Evolutionary conservation across 768 basidiomycete genomes (phyloP).

Genomic region (Clavaria fumosa): DNA sequence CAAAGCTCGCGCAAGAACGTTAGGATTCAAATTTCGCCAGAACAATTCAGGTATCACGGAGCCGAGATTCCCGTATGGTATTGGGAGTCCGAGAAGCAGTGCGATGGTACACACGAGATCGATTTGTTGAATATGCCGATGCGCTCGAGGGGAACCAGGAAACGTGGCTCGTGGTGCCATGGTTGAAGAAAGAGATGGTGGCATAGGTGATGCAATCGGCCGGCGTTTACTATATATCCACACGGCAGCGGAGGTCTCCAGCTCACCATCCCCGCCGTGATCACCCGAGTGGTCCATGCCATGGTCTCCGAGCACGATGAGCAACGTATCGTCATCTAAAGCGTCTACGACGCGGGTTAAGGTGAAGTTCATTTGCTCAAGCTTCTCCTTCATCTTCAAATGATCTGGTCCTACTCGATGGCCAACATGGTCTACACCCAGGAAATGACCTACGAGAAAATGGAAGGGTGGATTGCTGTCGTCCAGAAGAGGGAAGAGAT

Average conservation of each 20-base stretch:
- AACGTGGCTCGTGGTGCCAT: slow-evolving; percentile 43
- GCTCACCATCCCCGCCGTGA: slow-evolving; percentile 80
- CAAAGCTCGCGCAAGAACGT: slow-evolving; percentile 41
- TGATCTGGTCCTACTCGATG: slow-evolving; percentile 89
- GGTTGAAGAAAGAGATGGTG: slow-evolving; percentile 26
- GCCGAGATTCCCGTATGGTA: slow-evolving; percentile 94
- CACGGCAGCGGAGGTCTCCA: slow-evolving; percentile 73
- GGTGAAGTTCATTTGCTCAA: slow-evolving; percentile 78
- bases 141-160: slow-evolving; percentile 36
- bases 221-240: slow-evolving; percentile 91
- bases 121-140: slow-evolving; percentile 77
- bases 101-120: slow-evolving; percentile 83
- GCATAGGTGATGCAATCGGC: slow-evolving; percentile 26
- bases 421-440: slow-evolving; percentile 94
- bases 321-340: slow-evolving; percentile 76
- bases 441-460: slow-evolving; percentile 80
- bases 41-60: slow-evolving; percentile 87
- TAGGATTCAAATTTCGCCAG: slow-evolving; percentile 29
- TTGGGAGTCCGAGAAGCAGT: slow-evolving; percentile 79
- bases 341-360: slow-evolving; percentile 53
- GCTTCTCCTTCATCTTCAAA: slow-evolving; percentile 70
- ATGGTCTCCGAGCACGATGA: slow-evolving; percentile 90
- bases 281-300: slow-evolving; percentile 94
- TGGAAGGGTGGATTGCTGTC: slow-evolving; percentile 49
- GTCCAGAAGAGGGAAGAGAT: slow-evolving; percentile 69